Conservation (phyloP, 805 yeast species). For the Yarrowia sp. region DNA sequence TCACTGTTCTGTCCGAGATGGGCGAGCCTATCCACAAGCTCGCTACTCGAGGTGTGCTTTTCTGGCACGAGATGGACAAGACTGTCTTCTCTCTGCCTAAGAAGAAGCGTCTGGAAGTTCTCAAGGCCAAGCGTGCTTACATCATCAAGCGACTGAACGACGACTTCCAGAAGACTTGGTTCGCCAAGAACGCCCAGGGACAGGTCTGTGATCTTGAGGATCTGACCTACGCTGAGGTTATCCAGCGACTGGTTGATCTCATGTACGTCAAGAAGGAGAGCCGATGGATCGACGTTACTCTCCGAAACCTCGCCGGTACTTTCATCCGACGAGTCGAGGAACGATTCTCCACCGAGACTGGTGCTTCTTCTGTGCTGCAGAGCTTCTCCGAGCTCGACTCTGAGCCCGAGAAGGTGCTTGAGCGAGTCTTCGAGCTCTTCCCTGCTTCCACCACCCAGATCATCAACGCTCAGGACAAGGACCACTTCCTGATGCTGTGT, state of each 20-base stretch:
- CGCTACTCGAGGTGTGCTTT: conserved; percentile 95
- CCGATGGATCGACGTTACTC: conserved; percentile 87
- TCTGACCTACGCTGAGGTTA: conserved; percentile 94
- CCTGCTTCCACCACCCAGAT: conserved; percentile 81
- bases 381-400: conserved; percentile 68
- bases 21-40: conserved; percentile 99
- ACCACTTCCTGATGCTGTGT: conserved; percentile 84
- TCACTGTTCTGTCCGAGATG: conserved; percentile 98
- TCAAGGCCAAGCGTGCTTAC: conserved; percentile 82
- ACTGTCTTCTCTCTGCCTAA: conserved; percentile 91
- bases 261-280: conserved; percentile 78
- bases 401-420: conserved; percentile 65
- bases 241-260: conserved; percentile 84
- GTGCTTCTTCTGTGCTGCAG: conserved; percentile 70
- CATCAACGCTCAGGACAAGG: conserved; percentile 93
- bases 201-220: conserved; percentile 91
- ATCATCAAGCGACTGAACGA: conserved; percentile 85
- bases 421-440: conserved; percentile 67
- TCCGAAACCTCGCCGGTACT: conserved; percentile 86
- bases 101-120: conserved; percentile 77
- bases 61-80: conserved; percentile 97
- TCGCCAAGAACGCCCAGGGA: conserved; percentile 72
- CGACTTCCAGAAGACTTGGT: conserved; percentile 98
- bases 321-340: conserved; percentile 95
- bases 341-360: conserved; percentile 71